Base-by-base conservation (phyloP, 345 rosid species). In the Hevea brasiliensis region DNA sequence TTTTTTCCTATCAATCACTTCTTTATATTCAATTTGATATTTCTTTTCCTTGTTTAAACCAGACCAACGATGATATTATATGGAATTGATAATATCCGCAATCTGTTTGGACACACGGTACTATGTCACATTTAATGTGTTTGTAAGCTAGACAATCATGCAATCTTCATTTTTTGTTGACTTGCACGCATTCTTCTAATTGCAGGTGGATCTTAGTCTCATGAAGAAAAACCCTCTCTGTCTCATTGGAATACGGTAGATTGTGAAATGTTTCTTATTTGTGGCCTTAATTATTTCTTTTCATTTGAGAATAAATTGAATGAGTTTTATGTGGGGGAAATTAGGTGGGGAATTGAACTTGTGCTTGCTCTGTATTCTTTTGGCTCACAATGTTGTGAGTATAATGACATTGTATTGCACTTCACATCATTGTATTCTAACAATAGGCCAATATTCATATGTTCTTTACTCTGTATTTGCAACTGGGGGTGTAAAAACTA, bases 61-160 rank as follows among this genome's bases (percentile, higher is more conserved):
- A 92, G 99, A 74, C 98, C 98, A 10, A 95, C 99, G 10, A 95
- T 95, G 99, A 95, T 95, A 66, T 76, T 95, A 17, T 89, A 90
- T 17, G 90, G 87, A 41, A 78, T 88, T 47, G 86, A 85, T 73
- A 94, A 92, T 83, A 92, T 92, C 72, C 84, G 99, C 7, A 98
- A 94, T 82, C 95, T 94, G 61, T 94, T 92, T 55, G 98, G 98
- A 27, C 97, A 92, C 88, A 92, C 87, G 97, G 98, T 94, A 85
- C 67, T 15, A 23, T 55, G 27, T 55, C 27, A n/a, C 1, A 0
- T 29, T 65, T 58, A 3, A 24, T 32, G 20, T 54, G 12, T 11
- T 3, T 42, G 54, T 63, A 29, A 55, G 42, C 59, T 78, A 2
- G n/a, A 35, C 10, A 6, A 37, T 47, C 26, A 18, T n/a, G 29